A percentile compares a stretch with the other conserved stretches of the same genome.
phyloP scores from a whole-genome alignment of 768 basidiomycete genomes.

The Phaeolepiota aurea region DNA sequence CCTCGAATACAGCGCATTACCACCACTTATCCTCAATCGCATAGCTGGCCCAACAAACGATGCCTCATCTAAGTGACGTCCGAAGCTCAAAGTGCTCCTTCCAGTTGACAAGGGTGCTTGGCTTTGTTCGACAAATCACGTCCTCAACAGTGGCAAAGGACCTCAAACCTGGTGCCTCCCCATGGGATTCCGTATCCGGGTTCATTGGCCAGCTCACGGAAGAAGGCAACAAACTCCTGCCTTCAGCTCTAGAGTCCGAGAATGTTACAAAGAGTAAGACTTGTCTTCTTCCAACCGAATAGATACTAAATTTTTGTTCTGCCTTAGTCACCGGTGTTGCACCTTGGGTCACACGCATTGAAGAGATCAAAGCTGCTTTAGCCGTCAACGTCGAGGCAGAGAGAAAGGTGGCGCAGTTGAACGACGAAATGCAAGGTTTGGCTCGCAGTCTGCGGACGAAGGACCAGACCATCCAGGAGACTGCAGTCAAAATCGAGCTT shows the following conservation, averaged over 20 bases:
- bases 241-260: slow-evolving; percentile 65
- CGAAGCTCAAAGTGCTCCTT: slow-evolving; percentile 73
- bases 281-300: slow-evolving; percentile 1
- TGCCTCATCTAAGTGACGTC: slow-evolving; percentile 78
- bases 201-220: slow-evolving; percentile 62
- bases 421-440: slow-evolving; percentile 86
- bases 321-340: slow-evolving; percentile 65
- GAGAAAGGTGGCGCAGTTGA: slow-evolving; percentile 74
- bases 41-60: slow-evolving; percentile 84
- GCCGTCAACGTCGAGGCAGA: slow-evolving; percentile 92
- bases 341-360: slow-evolving; percentile 81
- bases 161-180: slow-evolving; percentile 52
- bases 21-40: slow-evolving; percentile 1
- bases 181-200: slow-evolving; percentile 73
- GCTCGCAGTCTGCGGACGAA: slow-evolving; percentile 77
- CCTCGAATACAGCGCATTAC: not conserved
- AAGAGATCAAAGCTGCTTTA: slow-evolving; percentile 73
- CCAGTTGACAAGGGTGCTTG: slow-evolving; percentile 62
- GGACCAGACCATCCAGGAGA: slow-evolving; percentile 87
- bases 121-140: slow-evolving; percentile 68
- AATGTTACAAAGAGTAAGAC: slow-evolving; percentile 66
- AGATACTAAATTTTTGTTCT: not conserved
- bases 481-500: slow-evolving; percentile 85
- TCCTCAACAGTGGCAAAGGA: slow-evolving; percentile 61
- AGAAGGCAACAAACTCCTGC: slow-evolving; percentile 64